phyloP scores from a whole-genome alignment of 495 filamentous ascomycete species.

The Hypoxylon crocopeplum region DNA sequence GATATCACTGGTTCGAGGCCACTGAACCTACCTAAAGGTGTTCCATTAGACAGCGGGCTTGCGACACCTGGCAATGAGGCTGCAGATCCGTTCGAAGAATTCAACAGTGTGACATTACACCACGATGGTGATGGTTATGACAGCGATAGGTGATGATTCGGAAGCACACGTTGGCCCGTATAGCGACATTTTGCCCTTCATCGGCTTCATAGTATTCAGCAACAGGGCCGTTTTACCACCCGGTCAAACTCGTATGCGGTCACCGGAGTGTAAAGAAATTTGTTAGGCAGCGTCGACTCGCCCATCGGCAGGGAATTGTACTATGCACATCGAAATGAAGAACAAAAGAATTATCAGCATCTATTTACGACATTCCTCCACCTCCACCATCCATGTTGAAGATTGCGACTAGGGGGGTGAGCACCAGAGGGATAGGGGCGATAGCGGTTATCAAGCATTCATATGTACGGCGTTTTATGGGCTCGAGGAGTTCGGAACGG shows the following conservation, averaged over 20 bases:
- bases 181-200: neutral
- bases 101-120: constrained; percentile 97
- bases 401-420: constrained; percentile 28
- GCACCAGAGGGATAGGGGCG: constrained; percentile 18
- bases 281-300: constrained; percentile 1
- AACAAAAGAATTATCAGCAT: constrained; percentile 12
- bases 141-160: constrained; percentile 29
- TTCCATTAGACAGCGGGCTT: constrained; percentile 83
- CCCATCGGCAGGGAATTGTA: constrained; percentile 21
- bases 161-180: neutral
- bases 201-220: neutral
- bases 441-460: constrained; percentile 36
- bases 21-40: constrained; percentile 65
- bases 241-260: neutral
- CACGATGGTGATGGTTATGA: constrained; percentile 83
- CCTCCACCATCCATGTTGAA: constrained; percentile 27
- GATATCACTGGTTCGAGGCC: constrained; percentile 76
- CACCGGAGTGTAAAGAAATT: neutral
- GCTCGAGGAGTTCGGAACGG: constrained; percentile 24
- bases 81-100: constrained; percentile 97
- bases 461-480: constrained; percentile 37
- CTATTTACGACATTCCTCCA: constrained; percentile 24
- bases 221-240: neutral
- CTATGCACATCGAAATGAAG: constrained; percentile 19
- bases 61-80: constrained; percentile 84